Base-by-base conservation (phyloP, 2,329 filamentous ascomycete species). In the Diaporthe batatas region DNA sequence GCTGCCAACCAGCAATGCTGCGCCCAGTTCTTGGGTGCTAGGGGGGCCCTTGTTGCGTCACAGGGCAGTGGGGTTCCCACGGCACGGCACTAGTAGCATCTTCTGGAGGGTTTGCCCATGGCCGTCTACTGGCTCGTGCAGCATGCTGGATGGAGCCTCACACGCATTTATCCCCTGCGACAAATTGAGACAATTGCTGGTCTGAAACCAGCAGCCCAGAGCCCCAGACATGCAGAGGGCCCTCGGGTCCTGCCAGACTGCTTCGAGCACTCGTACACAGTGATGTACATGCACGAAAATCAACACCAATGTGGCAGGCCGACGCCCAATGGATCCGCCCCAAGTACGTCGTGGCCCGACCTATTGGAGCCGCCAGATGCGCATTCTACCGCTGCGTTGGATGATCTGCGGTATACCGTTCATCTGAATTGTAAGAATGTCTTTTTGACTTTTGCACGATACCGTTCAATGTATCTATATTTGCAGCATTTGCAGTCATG, bases 81-180 rank as follows among this genome's bases (percentile, higher is more conserved):
- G 18, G 12, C 23, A 47, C 44, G 62, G 44, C 44, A 29, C 25
- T 47, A 70, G 55, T 34, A 58, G 29, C 55, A 59, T 53, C 67
- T 49, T 58, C 32, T 70, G 44, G 55, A 32, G 25, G 21, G 32
- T 53, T 51, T 29, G 29, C 29, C 57, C 23, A 49, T 47, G 54
- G 55, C 49, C 68, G 53, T 18, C 68, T 62, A 18, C 68, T 70
- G 68, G 68, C 68, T 70, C 55, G 68, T 70, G 68, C 68, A 59
- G 44, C 68, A 53, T 62, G n/a, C 47, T 62, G 34, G 29, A 70
- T 55, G 54, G 53, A 65, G 36, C 36, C 42, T 44, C 53, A 21
- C 2, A 36, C 2, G 18, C 29, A 51, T 65, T 49, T 51, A 18
- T 53, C 47, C 44, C 62, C 47, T 67, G 62, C 32, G 62, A 53